Conservation (phyloP, 768 basidiomycete genomes). For the Mycena latifolia region DNA sequence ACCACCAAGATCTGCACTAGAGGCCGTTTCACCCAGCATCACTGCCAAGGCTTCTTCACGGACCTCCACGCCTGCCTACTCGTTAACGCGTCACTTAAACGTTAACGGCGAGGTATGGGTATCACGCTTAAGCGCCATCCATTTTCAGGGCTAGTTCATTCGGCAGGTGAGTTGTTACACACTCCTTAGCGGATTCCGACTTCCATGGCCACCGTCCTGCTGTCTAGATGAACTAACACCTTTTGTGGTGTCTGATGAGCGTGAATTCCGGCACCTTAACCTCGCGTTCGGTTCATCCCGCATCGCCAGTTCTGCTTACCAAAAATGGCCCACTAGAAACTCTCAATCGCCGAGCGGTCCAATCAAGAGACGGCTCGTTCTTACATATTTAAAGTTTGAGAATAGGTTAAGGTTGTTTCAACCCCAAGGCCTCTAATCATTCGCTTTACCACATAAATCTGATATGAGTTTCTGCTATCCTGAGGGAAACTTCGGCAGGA, state of each 20-base stretch:
- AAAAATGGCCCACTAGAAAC: conserved; percentile 88
- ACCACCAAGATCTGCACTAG: conserved; percentile 91
- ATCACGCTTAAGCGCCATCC: conserved; percentile 90
- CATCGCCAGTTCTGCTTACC: conserved; percentile 79
- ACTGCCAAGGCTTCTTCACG: conserved; percentile 84
- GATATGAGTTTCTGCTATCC: conserved; percentile 67
- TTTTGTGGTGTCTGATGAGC: conserved; percentile 89
- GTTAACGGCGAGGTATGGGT: conserved; percentile 87
- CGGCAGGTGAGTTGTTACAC: conserved; percentile 92
- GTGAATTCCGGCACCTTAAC: conserved; percentile 85
- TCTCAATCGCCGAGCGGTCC: conserved; percentile 86
- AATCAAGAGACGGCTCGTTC: conserved; percentile 86
- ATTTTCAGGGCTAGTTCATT: conserved; percentile 94
- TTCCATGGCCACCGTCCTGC: conserved; percentile 91
- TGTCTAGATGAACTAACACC: conserved; percentile 92
- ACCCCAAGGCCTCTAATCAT: conserved; percentile 94
- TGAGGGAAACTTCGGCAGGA: conserved; percentile 91
- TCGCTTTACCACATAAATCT: conserved; percentile 83
- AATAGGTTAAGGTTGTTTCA: conserved; percentile 89
- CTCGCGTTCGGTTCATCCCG: conserved; percentile 77
- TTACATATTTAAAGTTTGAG: conserved; percentile 90
- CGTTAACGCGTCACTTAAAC: conserved; percentile 78
- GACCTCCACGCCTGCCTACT: conserved; percentile 86
- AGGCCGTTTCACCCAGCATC: conserved; percentile 81
- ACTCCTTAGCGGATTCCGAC: conserved; percentile 89